Evolutionary conservation across 1,139 yeast genomes (phyloP).

Genomic region (Sugiyamaella pinicola): DNA sequence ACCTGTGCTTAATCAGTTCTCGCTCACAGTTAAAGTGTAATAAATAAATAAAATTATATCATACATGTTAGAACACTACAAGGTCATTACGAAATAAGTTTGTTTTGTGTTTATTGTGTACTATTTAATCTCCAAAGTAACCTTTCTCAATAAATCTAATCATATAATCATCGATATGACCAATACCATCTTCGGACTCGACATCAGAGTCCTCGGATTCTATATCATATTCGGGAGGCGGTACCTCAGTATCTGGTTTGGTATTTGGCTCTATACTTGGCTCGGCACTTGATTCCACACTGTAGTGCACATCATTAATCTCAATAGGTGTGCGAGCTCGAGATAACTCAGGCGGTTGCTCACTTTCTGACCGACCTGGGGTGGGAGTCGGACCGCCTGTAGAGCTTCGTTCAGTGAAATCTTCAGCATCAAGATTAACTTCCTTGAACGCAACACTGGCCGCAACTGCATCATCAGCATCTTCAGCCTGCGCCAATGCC

Average conservation of each 20-base stretch:
- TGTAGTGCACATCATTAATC: slow-evolving; percentile 1
- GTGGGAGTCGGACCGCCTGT: slow-evolving; percentile 19
- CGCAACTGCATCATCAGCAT: slow-evolving; percentile 92
- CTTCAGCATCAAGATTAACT: slow-evolving; percentile 80
- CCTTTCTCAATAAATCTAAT: slow-evolving; percentile 86
- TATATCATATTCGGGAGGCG: slow-evolving; percentile 25
- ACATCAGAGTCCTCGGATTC: slow-evolving; percentile 43
- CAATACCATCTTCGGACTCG: slow-evolving; percentile 75
- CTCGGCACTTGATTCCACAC: slow-evolving; percentile 23
- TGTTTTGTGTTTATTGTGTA: background rate
- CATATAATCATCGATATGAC: slow-evolving; percentile 97
- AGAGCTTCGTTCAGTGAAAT: slow-evolving; percentile 58
- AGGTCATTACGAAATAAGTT: background rate
- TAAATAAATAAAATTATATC: slow-evolving; percentile 1
- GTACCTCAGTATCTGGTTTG: slow-evolving; percentile 12
- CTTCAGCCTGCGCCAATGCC: slow-evolving; percentile 90
- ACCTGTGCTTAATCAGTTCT: too few relatives aligned
- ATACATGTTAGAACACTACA: background rate
- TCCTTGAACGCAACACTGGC: slow-evolving; percentile 89
- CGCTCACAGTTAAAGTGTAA: too few relatives aligned
- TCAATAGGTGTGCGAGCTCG: slow-evolving; percentile 20
- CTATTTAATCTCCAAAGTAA: slow-evolving; percentile 44
- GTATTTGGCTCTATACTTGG: slow-evolving; percentile 25
- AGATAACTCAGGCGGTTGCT: slow-evolving; percentile 8
- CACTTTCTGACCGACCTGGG: slow-evolving; percentile 19